Conservation (phyloP, 805 yeast species). For the Cyberlindnera amylophila region DNA sequence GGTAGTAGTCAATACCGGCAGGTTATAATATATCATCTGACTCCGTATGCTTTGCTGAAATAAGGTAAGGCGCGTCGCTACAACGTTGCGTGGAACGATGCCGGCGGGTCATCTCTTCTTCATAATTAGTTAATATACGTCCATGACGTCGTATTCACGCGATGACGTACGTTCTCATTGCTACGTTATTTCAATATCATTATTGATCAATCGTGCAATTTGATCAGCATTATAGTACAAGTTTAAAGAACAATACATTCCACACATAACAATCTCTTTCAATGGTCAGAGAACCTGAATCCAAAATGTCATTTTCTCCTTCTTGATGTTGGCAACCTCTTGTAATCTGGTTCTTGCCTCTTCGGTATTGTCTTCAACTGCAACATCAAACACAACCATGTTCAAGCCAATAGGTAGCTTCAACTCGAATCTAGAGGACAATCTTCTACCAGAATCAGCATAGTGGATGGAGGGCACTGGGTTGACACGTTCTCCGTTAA, state of each 20-base stretch:
- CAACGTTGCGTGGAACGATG: too few relatives aligned
- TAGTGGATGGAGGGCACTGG: constrained; percentile 42
- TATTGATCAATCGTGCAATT: too few relatives aligned
- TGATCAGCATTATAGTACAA: too few relatives aligned
- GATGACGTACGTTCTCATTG: too few relatives aligned
- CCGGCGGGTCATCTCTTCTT: too few relatives aligned
- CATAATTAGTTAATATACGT: too few relatives aligned
- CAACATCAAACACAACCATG: constrained; percentile 37
- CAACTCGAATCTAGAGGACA: constrained; percentile 39
- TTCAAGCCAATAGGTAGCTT: constrained; percentile 46
- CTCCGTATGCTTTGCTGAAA: too few relatives aligned
- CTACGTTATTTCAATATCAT: too few relatives aligned
- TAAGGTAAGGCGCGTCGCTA: too few relatives aligned
- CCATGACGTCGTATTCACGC: too few relatives aligned
- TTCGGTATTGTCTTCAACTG: constrained; percentile 29
- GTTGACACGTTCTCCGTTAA: constrained; percentile 42
- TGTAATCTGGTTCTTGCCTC: constrained; percentile 20
- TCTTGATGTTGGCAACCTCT: constrained; percentile 11
- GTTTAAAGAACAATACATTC: background rate
- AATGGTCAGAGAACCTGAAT: constrained; percentile 28
- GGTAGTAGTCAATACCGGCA: too few relatives aligned
- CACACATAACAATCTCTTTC: background rate
- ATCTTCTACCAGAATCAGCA: constrained; percentile 27
- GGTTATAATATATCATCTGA: too few relatives aligned
- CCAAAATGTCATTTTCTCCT: constrained; percentile 39